Evolutionary conservation across 2,329 filamentous ascomycete species (phyloP).

Genomic region (Colletotrichum chrysophilum): DNA sequence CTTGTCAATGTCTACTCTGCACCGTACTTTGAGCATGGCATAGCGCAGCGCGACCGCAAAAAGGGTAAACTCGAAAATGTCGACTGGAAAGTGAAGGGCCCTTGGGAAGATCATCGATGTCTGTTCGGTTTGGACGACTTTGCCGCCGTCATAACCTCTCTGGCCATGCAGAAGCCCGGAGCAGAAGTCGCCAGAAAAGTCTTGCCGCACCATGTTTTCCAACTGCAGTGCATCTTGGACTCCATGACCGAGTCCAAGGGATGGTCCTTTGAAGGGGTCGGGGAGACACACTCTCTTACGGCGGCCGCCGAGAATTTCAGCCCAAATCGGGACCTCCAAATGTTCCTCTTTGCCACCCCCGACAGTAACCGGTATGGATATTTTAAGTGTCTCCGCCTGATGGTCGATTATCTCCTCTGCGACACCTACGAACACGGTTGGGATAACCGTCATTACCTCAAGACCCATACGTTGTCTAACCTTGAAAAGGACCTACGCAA

Average conservation of each 20-base stretch:
- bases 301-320: not conserved
- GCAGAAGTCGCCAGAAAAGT: conserved; percentile 43
- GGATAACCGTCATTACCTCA: not conserved
- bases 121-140: conserved; percentile 54
- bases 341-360: not conserved
- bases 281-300: not conserved
- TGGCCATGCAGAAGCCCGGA: conserved; percentile 49
- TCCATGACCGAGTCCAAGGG: conserved; percentile 47
- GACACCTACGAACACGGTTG: not conserved
- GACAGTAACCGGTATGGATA: not conserved
- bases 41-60: not conserved
- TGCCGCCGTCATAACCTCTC: conserved; percentile 43
- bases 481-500: not conserved
- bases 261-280: conserved; percentile 39
- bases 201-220: conserved; percentile 52
- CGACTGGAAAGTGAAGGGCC: conserved; percentile 35
- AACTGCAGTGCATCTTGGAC: conserved; percentile 56
- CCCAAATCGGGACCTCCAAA: not conserved
- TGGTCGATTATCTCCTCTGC: not conserved
- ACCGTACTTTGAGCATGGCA: conserved; percentile 16
- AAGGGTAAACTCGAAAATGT: not conserved
- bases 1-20: conserved; percentile 50
- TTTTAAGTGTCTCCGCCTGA: not conserved
- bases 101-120: conserved; percentile 25
- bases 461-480: not conserved